Percentiles rank a stretch among this genome's conserved stretches.
These are phyloP conservation scores for Diospyros lotus DNA, from an alignment of 148 eudicot genomes.

Conservation along the genomic window DNA sequence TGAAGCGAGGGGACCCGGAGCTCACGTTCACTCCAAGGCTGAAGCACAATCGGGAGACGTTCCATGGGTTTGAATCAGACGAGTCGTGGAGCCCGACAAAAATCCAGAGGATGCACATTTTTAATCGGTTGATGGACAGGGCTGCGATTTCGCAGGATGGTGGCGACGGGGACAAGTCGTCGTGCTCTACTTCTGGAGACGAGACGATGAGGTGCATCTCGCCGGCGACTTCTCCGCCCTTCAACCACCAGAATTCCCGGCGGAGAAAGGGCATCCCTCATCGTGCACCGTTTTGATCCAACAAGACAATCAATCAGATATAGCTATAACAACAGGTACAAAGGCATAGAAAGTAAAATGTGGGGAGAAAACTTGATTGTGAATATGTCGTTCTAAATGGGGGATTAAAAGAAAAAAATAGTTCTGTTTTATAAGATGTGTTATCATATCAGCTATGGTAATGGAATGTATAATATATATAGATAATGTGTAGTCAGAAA, in stretches of 20 bases:
- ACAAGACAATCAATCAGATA: neutral
- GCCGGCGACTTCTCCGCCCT: constrained; percentile 38
- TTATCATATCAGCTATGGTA: too few relatives aligned
- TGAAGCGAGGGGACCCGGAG: constrained; percentile 35
- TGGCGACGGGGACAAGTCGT: constrained; percentile 13
- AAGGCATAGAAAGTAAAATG: too few relatives aligned
- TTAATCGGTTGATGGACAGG: constrained; percentile 8
- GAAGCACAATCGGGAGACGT: constrained; percentile 19
- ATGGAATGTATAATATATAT: too few relatives aligned
- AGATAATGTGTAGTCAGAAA: too few relatives aligned
- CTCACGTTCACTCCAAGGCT: constrained; percentile 28
- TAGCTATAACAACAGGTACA: too few relatives aligned
- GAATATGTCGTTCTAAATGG: too few relatives aligned
- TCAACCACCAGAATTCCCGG: constrained; percentile 33
- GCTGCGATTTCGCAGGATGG: constrained; percentile 2
- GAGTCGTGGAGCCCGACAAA: constrained; percentile 31
- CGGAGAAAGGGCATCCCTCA: constrained; percentile 46
- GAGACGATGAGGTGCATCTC: constrained; percentile 22
- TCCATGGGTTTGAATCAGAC: constrained; percentile 21
- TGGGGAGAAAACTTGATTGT: too few relatives aligned
- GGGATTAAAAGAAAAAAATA: too few relatives aligned
- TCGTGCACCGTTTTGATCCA: constrained; percentile 35
- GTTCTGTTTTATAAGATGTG: too few relatives aligned
- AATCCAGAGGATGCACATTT: constrained; percentile 12
- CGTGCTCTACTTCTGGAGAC: constrained; percentile 14